Conservation (phyloP, 2,329 filamentous ascomycete species). For the Ophiocordyceps australis region DNA sequence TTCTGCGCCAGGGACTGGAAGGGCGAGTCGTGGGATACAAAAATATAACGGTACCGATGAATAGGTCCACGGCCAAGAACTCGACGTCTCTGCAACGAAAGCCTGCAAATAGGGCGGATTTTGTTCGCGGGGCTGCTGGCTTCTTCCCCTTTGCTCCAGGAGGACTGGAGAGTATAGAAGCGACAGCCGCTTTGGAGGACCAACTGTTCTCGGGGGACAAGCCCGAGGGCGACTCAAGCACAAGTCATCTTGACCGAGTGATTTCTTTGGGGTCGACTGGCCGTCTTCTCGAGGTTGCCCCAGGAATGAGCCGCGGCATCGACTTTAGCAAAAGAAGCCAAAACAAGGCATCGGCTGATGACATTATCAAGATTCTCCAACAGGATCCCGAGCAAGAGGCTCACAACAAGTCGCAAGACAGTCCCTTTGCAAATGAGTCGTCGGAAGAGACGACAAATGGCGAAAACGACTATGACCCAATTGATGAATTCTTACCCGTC, state of each 20-base stretch:
- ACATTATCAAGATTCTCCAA: slow-evolving; percentile 58
- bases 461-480: slow-evolving; percentile 38
- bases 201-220: slow-evolving; percentile 40
- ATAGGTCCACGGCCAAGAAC: slow-evolving; percentile 83
- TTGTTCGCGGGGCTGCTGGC: slow-evolving; percentile 79
- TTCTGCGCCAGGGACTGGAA: slow-evolving; percentile 79
- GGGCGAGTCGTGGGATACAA: slow-evolving; percentile 85
- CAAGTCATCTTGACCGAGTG: slow-evolving; percentile 57
- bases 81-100: slow-evolving; percentile 79
- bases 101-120: slow-evolving; percentile 72
- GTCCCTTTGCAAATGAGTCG: slow-evolving; percentile 4
- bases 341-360: slow-evolving; percentile 29
- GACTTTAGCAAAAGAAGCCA: slow-evolving; percentile 45
- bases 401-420: slow-evolving; percentile 23
- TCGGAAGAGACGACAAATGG: slow-evolving; percentile 12
- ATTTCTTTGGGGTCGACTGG: slow-evolving; percentile 68
- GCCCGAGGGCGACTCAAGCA: slow-evolving; percentile 20
- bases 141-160: slow-evolving; percentile 92
- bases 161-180: slow-evolving; percentile 72
- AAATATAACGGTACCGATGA: slow-evolving; percentile 81
- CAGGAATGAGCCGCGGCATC: slow-evolving; percentile 66
- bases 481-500: slow-evolving; percentile 75
- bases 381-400: slow-evolving; percentile 37
- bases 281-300: slow-evolving; percentile 63
- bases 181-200: slow-evolving; percentile 68